Evolutionary conservation across 2,329 filamentous ascomycete species (phyloP), one percentile per base, ranked within the genome.

Genomic region (Aspergillus arachidicola): DNA sequence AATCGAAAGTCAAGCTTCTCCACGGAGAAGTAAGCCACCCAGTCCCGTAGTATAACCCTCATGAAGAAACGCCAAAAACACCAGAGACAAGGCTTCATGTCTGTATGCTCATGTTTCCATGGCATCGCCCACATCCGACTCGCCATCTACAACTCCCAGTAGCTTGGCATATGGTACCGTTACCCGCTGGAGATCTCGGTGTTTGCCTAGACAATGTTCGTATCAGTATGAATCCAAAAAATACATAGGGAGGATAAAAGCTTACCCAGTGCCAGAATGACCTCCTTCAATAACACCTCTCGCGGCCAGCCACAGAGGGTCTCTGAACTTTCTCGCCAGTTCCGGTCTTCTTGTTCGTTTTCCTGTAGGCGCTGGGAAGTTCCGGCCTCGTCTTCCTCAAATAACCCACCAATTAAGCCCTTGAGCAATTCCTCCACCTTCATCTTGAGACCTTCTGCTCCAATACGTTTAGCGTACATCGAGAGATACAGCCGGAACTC

Each of bases 381-480:
- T n/a, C 74, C 76, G 0, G 77, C 79, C 28, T 86, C 86, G 2
- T 91, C 73, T 84, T 86, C 57, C 45, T 86, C 79, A 64, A 84
- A 85, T 9, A 89, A 75, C 6, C 91, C 91, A 9, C 94, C 93
- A 56, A 96, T 83, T 48, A 99, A 82, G 53, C 88, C 91, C 69
- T 92, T 90, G 32, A 98, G 82, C 11, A 99, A 82, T 80, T 99
- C 96, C 75, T 98, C 94, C 2, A 97, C 93, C 80, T 99, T 99
- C 61, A 87, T 85, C 69, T 90, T 88, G 58, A 94, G 82, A 0
- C 93, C 93, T 77, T 99, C 96, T 0, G 93, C 93, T 1, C 95
- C 95, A 6, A 99, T 86, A 0, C 95, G 89, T 81, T 97, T 98
- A 4, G 94, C 94, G 73, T 99, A 99, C 93, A 98, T 98, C 73